These are phyloP conservation scores for Penicillium sp. DNA, from an alignment of 2,329 filamentous ascomycete species.

Conservation along the genomic window DNA sequence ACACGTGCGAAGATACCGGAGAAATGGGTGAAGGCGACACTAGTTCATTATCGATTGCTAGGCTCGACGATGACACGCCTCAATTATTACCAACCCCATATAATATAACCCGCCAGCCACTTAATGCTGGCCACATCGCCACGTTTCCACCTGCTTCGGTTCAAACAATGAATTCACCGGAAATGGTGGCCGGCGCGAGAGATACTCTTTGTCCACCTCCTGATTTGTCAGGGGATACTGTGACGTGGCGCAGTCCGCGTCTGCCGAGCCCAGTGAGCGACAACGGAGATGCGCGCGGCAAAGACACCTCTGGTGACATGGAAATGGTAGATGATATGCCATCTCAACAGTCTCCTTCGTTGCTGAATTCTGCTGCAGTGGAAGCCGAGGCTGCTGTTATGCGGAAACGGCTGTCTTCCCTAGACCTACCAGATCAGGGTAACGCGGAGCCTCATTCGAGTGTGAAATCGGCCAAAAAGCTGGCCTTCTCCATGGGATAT, in stretches of 20 bases:
- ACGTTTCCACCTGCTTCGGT: constrained; percentile 10
- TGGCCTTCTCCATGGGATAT: constrained; percentile 78
- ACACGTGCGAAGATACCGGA: constrained; percentile 29
- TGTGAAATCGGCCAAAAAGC: constrained; percentile 37
- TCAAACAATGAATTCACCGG: neutral
- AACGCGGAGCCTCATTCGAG: constrained; percentile 1
- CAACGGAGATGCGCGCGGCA: constrained; percentile 29
- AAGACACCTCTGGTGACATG: constrained; percentile 19
- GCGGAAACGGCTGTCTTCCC: constrained; percentile 10
- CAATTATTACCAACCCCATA: constrained; percentile 38
- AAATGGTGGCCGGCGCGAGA: neutral
- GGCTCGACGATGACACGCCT: constrained; percentile 23
- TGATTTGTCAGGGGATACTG: constrained; percentile 19
- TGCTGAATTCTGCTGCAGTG: constrained; percentile 3
- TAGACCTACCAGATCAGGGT: neutral
- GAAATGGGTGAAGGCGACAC: constrained; percentile 23
- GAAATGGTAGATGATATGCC: constrained; percentile 26
- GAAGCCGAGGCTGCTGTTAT: constrained; percentile 10
- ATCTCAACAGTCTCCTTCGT: constrained; percentile 13
- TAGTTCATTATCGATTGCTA: neutral
- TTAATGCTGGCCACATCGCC: constrained; percentile 21
- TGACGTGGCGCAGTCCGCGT: constrained; percentile 31
- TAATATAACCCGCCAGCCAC: constrained; percentile 33
- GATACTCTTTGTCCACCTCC: neutral
- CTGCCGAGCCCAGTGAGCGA: constrained; percentile 49